phyloP scores from a whole-genome alignment of 1,284 basidiomycete genomes.

The Moniliophthora roreri region DNA sequence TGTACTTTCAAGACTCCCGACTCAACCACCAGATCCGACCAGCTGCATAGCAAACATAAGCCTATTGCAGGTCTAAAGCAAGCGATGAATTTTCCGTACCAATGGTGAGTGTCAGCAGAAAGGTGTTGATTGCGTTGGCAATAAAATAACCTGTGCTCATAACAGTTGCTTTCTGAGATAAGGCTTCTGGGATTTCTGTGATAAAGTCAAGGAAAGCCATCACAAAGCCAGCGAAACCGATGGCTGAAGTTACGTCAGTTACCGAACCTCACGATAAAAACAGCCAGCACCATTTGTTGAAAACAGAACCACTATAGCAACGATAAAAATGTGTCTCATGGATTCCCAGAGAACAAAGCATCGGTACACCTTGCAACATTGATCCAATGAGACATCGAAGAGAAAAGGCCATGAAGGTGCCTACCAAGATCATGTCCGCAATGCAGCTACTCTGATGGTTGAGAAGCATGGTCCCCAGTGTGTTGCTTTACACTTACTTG shows the following conservation, averaged over 20 bases:
- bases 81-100: not conserved
- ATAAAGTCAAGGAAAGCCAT: not conserved
- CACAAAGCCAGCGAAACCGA: not conserved
- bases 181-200: too few relatives aligned
- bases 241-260: not conserved
- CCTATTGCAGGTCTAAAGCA: too few relatives aligned
- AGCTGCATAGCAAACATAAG: not conserved
- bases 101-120: not conserved
- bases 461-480: too few relatives aligned
- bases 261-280: not conserved
- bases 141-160: not conserved
- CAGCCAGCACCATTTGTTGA: not conserved
- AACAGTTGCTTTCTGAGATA: too few relatives aligned
- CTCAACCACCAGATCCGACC: constrained; percentile 8
- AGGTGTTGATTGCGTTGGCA: not conserved
- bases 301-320: not conserved
- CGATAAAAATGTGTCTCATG: not conserved
- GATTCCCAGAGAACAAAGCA: not conserved
- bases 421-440: constrained; percentile 2
- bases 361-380: too few relatives aligned
- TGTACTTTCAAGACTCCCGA: not conserved
- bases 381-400: too few relatives aligned
- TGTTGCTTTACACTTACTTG: too few relatives aligned
- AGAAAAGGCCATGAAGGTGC: not conserved
- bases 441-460: not conserved